Evolutionary conservation across 2,329 filamentous ascomycete genomes (phyloP), one percentile per base, ranked within the genome.

Genomic region (Xylariaceae sp.): DNA sequence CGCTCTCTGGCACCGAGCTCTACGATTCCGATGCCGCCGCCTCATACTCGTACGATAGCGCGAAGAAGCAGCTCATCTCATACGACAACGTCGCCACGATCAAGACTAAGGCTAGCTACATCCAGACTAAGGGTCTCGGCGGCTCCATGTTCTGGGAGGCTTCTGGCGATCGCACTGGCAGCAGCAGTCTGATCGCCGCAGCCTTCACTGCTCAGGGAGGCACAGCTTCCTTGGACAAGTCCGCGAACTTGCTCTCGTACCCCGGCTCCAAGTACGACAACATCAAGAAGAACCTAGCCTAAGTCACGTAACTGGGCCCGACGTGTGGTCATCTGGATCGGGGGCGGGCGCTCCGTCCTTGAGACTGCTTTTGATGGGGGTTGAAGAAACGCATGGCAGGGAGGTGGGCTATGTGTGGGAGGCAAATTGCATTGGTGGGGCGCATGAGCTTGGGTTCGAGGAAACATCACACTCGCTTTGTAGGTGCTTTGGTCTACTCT

Each of bases 71-170:
- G 63, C 83, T 96, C 74, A 79, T 96, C 61, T 87, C 84, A 19
- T 96, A 90, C 71, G 87, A 90, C 69, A 91, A 83, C 1, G 82
- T 86, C 0, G 75, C 78, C 24, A 82, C 87, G 65, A 79, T 86
- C 26, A 71, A 75, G 47, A 69, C 76, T 63, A 96, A 95, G 76
- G 84, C 86, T 4, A 67, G 76, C 2, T 94, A 88, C 71, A 83
- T 92, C 65, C 80, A 82, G 72, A 67, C 74, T 46, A 78, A 80
- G 53, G 81, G 85, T 0, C 79, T 95, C 1, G 90, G 87, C 3
- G 91, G 91, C 21, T 86, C 83, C 26, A 94, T 95, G 90, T 96
- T 90, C 83, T 96, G 91, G 91, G 90, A 95, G 72, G 86, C 84
- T 14, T 90, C 86, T 59, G 86, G 81, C 6, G 91, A 96, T 71